Evolutionary conservation across 139 green algal genomes (phyloP), one percentile per base, ranked within the genome.

Genomic region (Chlorella sp.): DNA sequence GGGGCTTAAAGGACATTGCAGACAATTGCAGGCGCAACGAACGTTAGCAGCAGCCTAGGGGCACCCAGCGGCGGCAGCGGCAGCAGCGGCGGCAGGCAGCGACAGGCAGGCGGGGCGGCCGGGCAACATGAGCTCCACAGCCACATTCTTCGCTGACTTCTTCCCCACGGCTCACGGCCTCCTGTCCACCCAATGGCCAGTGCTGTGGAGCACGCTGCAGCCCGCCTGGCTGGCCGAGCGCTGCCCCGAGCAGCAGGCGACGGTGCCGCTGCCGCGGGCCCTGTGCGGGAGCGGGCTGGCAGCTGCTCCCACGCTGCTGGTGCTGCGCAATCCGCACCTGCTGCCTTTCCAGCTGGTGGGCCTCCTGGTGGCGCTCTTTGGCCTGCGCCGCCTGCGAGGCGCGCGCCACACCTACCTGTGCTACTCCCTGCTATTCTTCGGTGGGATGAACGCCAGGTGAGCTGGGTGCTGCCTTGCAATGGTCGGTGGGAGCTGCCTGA

Each of bases 301-400:
- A 26, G 40, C 40, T 39, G 40, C 40, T 39, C 18, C 40, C 57
- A 68, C 64, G 12, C 7, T 30, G 11, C 40, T 88, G 14, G 2
- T 64, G 0, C 39, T 88, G 11, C 84, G 84, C 40, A 88, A 88
- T 18, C 68, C 68, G 0, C 26, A 30, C 15, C 84, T 88, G 84
- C 66, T 88, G 68, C 84, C 84, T 2, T 30, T 42, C 30, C 84
- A 88, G 84, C 84, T 88, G 28, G 39, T 30, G 15, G 68, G 84
- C 28, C 26, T 76, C 18, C 28, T 30, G 15, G 84, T 88, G 2
- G 84, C 61, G 40, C 12, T 80, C 24, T 26, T 3, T 21, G 84
- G 37, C 16, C 1, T 80, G 28, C 26, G 14, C 14, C 15, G 16
- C 30, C 39, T 88, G 66, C 30, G 15, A 16, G 39, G 39, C 0